Evolutionary conservation across 768 basidiomycete genomes (phyloP), one percentile per base, ranked within the genome.

Genomic region (Leccinum uliginosum): DNA sequence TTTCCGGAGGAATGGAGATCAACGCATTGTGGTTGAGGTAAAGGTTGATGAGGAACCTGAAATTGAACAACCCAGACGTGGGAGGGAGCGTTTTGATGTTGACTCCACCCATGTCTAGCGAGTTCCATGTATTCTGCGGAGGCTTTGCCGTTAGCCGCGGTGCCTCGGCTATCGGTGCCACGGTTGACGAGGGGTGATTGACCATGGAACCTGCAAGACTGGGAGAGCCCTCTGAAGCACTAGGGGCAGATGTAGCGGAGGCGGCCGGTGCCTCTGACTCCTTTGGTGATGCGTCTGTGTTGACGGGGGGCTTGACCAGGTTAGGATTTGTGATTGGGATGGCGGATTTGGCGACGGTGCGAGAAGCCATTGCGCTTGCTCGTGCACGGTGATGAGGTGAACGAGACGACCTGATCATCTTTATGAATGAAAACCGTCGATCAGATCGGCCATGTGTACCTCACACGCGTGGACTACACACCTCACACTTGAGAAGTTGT

Each of bases 1-100:
- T 92, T 71, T 89, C 83, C 19, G 89, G 82, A 4, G 96, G 93
- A 32, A 99, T 74, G 59, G 81, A 71, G 9, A 85, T 75, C 47
- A 99, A 79, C 24, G 83, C 78, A 66, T 99, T 99, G 77, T 98
- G 96, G 64, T 98, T 98, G 71, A 99, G 89, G 75, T 95, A 98
- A 50, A 99, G 87, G 59, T 87, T 89, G 63, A 88, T 89, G 57
- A 99, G 86, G 79, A 94, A 97, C n/a, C 84, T 83, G 77, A 96
- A 98, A 8, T 84, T 76, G 72, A 91, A 91, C 44, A 92, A 77
- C 26, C 85, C 86, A 47, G 87, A 89, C 7, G 75, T 79, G 6
- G 85, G 75, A 34, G 95, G 91, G 51, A 99, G 79, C 62, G 89
- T 92, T 80, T 95, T 96, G 68, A 99, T 85, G 61, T 85, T 84